Evolutionary conservation across 768 basidiomycete genomes (phyloP).

Genomic region (Phanerodontia chrysosporium): DNA sequence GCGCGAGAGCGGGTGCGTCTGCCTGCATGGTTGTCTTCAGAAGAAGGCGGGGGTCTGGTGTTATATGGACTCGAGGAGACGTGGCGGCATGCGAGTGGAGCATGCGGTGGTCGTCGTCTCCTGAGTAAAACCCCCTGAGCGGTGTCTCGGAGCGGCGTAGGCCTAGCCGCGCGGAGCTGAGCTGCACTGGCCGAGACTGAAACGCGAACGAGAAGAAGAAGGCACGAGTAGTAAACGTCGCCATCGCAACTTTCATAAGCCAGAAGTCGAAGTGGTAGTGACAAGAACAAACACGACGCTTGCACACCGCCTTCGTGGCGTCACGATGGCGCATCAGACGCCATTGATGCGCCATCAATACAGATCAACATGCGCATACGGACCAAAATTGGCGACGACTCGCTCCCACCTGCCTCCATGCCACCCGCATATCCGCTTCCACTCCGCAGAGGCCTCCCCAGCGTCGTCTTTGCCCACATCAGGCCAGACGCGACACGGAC

Average conservation of each 20-base stretch:
- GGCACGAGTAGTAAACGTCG: not conserved
- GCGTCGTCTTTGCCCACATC: slow-evolving; percentile 29
- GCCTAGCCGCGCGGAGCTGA: not conserved
- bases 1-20: not conserved
- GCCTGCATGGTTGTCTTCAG: not conserved
- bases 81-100: not conserved
- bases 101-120: not conserved
- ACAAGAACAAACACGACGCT: not conserved
- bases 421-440: slow-evolving; percentile 32
- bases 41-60: not conserved
- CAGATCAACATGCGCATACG: slow-evolving; percentile 23
- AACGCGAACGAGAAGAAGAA: not conserved
- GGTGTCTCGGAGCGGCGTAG: not conserved
- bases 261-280: not conserved
- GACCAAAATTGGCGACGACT: slow-evolving; percentile 27
- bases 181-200: not conserved
- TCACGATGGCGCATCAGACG: not conserved
- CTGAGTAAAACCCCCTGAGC: not conserved
- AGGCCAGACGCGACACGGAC: slow-evolving; percentile 30
- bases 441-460: slow-evolving; percentile 27
- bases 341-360: not conserved
- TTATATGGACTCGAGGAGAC: not conserved
- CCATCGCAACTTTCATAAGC: not conserved
- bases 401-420: slow-evolving; percentile 37
- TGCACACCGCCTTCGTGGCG: not conserved